Evolutionary conservation across 1,284 basidiomycete genomes (phyloP), one percentile per base, ranked within the genome.

Genomic region (Ustilago cynodontis): DNA sequence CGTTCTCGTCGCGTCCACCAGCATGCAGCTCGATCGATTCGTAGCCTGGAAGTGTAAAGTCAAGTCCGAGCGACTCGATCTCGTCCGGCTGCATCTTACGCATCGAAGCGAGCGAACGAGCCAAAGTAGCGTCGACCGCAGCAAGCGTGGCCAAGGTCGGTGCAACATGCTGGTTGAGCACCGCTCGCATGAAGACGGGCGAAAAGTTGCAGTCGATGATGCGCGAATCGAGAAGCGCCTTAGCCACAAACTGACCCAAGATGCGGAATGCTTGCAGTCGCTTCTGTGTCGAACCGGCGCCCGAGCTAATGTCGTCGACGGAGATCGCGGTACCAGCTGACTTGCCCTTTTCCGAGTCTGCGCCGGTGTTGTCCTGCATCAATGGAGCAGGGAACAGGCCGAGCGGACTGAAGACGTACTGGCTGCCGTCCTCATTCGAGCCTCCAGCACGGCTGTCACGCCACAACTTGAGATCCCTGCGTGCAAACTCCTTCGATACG

Each of bases 141-240:
- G 93, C 81, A 20, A 80, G 57, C 31, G 75, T 92, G n/a, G 92
- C 90, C 62, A 97, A 90, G 1, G 91, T 93, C 79, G 93, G 88
- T 10, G 94, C 92, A 20, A 98, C 90, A 29, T 93, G 91, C 82
- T 94, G 92, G 52, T 93, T 93, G 11, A 98, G 90, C 2, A 95
- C 89, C 45, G 93, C 89, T 84, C 93, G 94, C 79, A 98, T 88
- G 89, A 98, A 98, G 24, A 95, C 88, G 83, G 93, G 93, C 88
- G 94, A 97, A 86, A 99, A 92, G 53, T 93, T 92, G 80, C 98
- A 89, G 86, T 99, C 97, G 86, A 99, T 95, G 85, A 99, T 98
- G 47, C 97, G 90, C 26, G 95, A 97, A 87, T 99, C 97, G 53
- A 99, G 89, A 89, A 99, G 91, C 1, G 95, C 94, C 87, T 98